phyloP scores from a whole-genome alignment of 1,284 basidiomycete species.

The Stygiomarasmius scandens region DNA sequence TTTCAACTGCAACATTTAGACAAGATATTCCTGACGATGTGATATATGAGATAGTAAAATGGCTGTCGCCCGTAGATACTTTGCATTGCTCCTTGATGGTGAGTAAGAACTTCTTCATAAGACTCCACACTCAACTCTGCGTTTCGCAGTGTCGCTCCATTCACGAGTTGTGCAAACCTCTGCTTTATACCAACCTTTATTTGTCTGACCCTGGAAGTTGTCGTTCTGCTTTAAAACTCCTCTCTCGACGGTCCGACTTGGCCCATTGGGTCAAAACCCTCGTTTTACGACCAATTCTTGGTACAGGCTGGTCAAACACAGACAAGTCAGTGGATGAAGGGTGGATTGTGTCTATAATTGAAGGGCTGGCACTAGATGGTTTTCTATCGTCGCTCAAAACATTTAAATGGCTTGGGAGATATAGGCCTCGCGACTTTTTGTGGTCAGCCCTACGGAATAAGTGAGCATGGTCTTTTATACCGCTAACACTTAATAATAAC shows the following conservation, averaged over 20 bases:
- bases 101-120: not conserved
- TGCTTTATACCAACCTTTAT: constrained; percentile 17
- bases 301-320: constrained; percentile 17
- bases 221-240: constrained; percentile 14
- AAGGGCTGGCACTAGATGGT: constrained; percentile 17
- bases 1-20: too few relatives aligned
- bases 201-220: constrained; percentile 17
- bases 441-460: constrained; percentile 19
- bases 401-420: constrained; percentile 23
- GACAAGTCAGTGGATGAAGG: constrained; percentile 18
- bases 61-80: constrained; percentile 12
- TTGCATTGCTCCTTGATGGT: constrained; percentile 18
- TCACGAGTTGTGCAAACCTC: constrained; percentile 10
- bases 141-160: constrained; percentile 13
- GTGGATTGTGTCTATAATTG: constrained; percentile 14
- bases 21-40: constrained; percentile 23
- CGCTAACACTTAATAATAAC: too few relatives aligned
- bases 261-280: constrained; percentile 15
- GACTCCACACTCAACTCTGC: not conserved
- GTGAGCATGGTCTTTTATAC: constrained; percentile 15
- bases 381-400: constrained; percentile 13
- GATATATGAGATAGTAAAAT: constrained; percentile 16
- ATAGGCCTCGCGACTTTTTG: constrained; percentile 20
- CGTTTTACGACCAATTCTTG: constrained; percentile 16
- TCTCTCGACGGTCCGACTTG: constrained; percentile 13